Percentiles rank a stretch among this genome's conserved stretches.
Evolutionary conservation across 352 stramenopile species (phyloP).

Genomic region (Phytopythium montanum): DNA sequence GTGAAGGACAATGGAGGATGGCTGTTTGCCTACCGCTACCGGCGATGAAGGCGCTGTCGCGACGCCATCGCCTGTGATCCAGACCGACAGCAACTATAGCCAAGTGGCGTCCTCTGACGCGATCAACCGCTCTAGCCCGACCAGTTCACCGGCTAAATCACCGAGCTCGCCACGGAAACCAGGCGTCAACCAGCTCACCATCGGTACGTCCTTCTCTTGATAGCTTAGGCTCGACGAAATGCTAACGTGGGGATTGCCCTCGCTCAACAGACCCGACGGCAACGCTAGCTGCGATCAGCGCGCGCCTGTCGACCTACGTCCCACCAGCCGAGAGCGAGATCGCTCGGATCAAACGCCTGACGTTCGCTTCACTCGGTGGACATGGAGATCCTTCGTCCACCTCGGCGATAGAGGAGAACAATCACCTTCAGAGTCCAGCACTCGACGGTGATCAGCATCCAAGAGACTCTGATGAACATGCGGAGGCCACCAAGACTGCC

Average conservation of each 20-base stretch:
- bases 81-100: not conserved
- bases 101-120: not conserved
- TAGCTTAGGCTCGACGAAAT: not conserved
- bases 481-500: not conserved
- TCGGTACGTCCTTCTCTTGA: slow-evolving; percentile 17
- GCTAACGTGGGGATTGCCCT: not conserved
- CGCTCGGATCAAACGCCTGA: slow-evolving; percentile 46
- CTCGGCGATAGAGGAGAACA: not conserved
- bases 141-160: not conserved
- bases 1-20: not conserved
- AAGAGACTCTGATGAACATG: not conserved
- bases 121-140: not conserved
- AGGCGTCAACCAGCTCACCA: slow-evolving; percentile 31
- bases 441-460: not conserved
- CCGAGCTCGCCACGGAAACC: slow-evolving; percentile 16
- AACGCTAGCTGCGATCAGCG: slow-evolving; percentile 60
- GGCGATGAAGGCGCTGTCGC: not conserved
- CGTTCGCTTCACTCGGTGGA: slow-evolving; percentile 2
- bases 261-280: slow-evolving; percentile 24
- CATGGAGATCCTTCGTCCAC: not conserved
- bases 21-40: not conserved
- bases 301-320: slow-evolving; percentile 42
- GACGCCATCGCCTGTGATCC: not conserved
- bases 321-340: slow-evolving; percentile 72
- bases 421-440: not conserved